Percentiles rank a stretch among this genome's conserved stretches.
phyloP scores from a whole-genome alignment of 169 alveolate species.

The Besnoitia besnoiti region DNA sequence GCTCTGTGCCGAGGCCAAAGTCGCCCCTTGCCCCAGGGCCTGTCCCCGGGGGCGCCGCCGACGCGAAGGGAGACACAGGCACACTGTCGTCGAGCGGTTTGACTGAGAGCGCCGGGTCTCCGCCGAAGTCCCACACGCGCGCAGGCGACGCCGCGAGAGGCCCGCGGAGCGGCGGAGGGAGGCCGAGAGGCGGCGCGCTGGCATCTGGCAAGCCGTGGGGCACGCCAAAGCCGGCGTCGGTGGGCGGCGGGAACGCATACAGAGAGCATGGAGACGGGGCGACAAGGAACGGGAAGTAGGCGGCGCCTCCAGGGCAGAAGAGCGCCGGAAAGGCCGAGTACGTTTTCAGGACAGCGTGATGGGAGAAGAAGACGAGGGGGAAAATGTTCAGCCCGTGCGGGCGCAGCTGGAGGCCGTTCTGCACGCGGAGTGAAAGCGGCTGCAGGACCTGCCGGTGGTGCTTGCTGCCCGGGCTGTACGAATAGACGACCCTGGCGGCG shows the following conservation, averaged over 20 bases:
- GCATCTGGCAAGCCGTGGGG: background rate
- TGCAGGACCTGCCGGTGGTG: conserved; percentile 2
- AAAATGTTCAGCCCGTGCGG: conserved; percentile 38
- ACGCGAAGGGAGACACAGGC: too few species aligned
- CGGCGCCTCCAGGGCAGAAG: background rate
- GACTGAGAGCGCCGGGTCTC: too few species aligned
- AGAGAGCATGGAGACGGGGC: background rate
- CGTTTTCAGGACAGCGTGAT: conserved; percentile 11
- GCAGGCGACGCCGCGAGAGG: background rate
- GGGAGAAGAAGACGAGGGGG: conserved; percentile 30
- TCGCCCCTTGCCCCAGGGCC: background rate
- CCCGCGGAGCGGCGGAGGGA: background rate
- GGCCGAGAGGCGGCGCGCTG: background rate
- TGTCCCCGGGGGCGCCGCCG: background rate
- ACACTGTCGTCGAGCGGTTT: too few species aligned
- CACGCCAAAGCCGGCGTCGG: background rate
- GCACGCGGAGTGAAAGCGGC: conserved; percentile 50
- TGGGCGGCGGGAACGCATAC: too few species aligned
- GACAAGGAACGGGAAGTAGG: conserved; percentile 1
- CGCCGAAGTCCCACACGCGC: too few species aligned
- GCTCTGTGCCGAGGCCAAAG: background rate
- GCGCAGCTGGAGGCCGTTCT: conserved; percentile 52
- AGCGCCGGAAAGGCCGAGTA: conserved; percentile 4
- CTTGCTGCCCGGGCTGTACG: background rate
- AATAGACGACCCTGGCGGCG: conserved; percentile 27